A percentile compares a stretch with the other conserved stretches of the same genome.
Conservation (phyloP, 148 eudicot genomes). For the Silene conica region DNA sequence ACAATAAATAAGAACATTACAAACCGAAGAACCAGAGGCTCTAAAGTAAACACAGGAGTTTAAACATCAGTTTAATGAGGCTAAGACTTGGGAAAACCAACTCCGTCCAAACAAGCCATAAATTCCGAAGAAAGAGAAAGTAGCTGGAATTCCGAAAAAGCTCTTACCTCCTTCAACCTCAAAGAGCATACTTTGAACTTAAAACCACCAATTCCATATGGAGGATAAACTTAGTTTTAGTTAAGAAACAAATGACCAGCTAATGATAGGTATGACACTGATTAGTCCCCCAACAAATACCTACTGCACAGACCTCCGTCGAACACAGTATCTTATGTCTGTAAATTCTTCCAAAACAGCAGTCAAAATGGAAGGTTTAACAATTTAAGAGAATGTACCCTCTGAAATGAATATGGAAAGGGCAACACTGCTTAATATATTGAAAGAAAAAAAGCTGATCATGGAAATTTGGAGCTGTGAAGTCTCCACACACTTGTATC, state of each 20-base stretch:
- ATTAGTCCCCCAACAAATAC: background rate
- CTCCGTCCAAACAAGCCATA: background rate
- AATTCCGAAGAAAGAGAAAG: background rate
- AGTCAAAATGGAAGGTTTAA: background rate
- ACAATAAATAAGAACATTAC: background rate
- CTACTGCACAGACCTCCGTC: background rate
- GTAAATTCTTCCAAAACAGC: background rate
- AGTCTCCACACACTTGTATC: background rate
- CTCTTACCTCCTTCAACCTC: background rate
- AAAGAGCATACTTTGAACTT: background rate
- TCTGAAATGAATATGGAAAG: background rate
- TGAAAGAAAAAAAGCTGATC: background rate
- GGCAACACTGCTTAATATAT: background rate
- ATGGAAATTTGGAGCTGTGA: background rate
- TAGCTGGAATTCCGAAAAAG: background rate
- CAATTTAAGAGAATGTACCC: background rate
- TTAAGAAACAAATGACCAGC: background rate
- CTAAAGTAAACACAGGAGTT: background rate
- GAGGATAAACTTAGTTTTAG: background rate
- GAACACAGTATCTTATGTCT: background rate
- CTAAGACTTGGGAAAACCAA: background rate
- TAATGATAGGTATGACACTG: background rate
- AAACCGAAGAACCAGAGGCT: conserved; percentile 2
- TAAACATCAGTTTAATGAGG: background rate
- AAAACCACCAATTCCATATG: background rate